A percentile compares a stretch with the other conserved stretches of the same genome.
Conservation (phyloP, 2,329 filamentous ascomycete species). For the Botrytis fragariae region DNA sequence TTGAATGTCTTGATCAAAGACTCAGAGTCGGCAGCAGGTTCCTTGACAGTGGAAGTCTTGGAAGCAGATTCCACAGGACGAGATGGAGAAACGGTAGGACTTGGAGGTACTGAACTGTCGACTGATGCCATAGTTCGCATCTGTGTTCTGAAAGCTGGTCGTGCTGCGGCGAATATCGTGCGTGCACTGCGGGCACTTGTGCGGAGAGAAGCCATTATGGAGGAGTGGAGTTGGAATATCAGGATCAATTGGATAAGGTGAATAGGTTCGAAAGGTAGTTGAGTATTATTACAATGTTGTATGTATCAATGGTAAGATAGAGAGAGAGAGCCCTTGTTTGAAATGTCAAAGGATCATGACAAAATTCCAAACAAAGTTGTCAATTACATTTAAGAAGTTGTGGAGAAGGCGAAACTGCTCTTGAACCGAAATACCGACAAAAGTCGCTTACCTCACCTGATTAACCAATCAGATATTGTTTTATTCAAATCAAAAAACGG, state of each 20-base stretch:
- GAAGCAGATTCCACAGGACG: constrained; percentile 27
- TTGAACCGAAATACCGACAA: constrained; percentile 14
- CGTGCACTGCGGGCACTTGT: constrained; percentile 21
- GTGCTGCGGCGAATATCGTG: constrained; percentile 23
- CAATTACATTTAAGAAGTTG: constrained; percentile 9
- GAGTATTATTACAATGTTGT: constrained; percentile 11
- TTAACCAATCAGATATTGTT: constrained; percentile 14
- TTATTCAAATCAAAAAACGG: constrained; percentile 19
- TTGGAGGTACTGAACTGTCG: not conserved
- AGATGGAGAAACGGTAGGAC: constrained; percentile 22
- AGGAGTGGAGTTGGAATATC: constrained; percentile 5
- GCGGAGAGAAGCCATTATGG: constrained; percentile 24
- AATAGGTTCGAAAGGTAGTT: not conserved
- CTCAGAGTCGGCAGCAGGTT: constrained; percentile 55
- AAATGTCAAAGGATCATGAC: constrained; percentile 6
- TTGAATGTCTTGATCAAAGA: constrained; percentile 89
- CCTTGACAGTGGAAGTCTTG: constrained; percentile 38
- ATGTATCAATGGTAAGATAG: not conserved
- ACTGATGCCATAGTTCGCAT: constrained; percentile 24
- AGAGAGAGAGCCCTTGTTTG: not conserved
- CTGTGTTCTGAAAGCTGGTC: constrained; percentile 22
- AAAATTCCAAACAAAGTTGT: constrained; percentile 1
- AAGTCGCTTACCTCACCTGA: constrained; percentile 17
- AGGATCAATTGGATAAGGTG: constrained; percentile 6
- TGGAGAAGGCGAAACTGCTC: constrained; percentile 21